Conservation (phyloP, 352 stramenopile genomes). For the Globisporangium iwayamae region DNA sequence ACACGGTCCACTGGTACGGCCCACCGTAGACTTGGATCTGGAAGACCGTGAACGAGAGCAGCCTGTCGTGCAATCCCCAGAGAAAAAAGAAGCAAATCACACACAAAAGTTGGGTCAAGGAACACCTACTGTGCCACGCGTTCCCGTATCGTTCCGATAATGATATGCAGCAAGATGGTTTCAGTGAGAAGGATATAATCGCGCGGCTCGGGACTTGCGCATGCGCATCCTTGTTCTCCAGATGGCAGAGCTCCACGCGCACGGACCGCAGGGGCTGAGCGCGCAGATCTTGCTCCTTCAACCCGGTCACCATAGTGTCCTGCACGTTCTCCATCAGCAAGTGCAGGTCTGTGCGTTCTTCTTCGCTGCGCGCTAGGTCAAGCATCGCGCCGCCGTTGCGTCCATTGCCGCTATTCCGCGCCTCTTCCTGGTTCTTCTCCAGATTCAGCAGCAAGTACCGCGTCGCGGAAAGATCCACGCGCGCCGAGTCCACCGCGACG, state of each 20-base stretch:
- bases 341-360: conserved; percentile 70
- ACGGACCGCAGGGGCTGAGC: conserved; percentile 76
- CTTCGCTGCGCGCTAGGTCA: conserved; percentile 35
- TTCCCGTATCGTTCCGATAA: conserved; percentile 7
- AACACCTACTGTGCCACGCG: not conserved
- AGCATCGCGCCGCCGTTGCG: conserved; percentile 3
- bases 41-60: conserved; percentile 83
- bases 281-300: conserved; percentile 65
- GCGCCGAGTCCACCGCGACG: conserved; percentile 70
- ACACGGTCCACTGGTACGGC: conserved; percentile 84
- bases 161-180: conserved; percentile 2
- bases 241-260: conserved; percentile 78
- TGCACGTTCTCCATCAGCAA: conserved; percentile 81
- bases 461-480: conserved; percentile 69
- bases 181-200: conserved; percentile 33
- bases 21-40: conserved; percentile 81
- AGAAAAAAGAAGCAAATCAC: conserved; percentile 12
- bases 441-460: conserved; percentile 80
- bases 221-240: conserved; percentile 86
- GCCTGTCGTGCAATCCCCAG: conserved; percentile 34
- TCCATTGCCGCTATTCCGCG: conserved; percentile 22
- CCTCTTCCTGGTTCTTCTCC: conserved; percentile 78
- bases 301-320: conserved; percentile 72
- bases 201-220: conserved; percentile 67
- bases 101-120: conserved; percentile 15